These are phyloP conservation scores for Gossypium herbaceum DNA, from an alignment of 345 rosid genomes.

Conservation along the genomic window DNA sequence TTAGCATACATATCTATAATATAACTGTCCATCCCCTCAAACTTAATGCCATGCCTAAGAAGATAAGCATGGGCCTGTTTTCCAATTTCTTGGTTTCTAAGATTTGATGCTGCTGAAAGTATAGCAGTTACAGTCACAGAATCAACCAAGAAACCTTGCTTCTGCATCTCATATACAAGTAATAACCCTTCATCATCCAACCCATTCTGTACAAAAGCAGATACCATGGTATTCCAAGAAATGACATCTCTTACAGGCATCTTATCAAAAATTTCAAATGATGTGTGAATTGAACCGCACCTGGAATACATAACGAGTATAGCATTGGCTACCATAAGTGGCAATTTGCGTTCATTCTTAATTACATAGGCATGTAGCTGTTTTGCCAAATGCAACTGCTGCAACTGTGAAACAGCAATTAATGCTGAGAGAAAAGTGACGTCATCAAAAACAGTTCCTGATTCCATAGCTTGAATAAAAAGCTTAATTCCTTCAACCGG, in stretches of 20 bases:
- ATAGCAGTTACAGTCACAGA: conserved; percentile 66
- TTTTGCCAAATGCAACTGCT: conserved; percentile 46
- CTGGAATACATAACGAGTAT: conserved; percentile 79
- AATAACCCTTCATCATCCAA: conserved; percentile 79
- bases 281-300: conserved; percentile 55
- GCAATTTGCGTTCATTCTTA: conserved; percentile 48
- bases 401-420: conserved; percentile 68
- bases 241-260: conserved; percentile 73
- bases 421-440: conserved; percentile 61
- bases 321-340: conserved; percentile 51
- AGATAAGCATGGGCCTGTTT: conserved; percentile 81
- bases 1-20: conserved; percentile 86
- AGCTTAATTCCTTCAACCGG: conserved; percentile 49
- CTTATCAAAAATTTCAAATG: conserved; percentile 58
- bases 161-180: conserved; percentile 85
- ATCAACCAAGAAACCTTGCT: conserved; percentile 58
- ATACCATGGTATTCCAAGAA: conserved; percentile 84
- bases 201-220: conserved; percentile 80
- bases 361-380: conserved; percentile 65
- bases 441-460: conserved; percentile 49
- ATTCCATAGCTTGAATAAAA: conserved; percentile 50
- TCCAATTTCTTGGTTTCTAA: conserved; percentile 57
- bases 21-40: conserved; percentile 78
- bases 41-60: conserved; percentile 54
- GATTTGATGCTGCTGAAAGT: conserved; percentile 89